Percentiles rank a stretch among this genome's conserved stretches.
These are phyloP conservation scores for Salix viminalis DNA, from an alignment of 345 rosid species.

Conservation along the genomic window DNA sequence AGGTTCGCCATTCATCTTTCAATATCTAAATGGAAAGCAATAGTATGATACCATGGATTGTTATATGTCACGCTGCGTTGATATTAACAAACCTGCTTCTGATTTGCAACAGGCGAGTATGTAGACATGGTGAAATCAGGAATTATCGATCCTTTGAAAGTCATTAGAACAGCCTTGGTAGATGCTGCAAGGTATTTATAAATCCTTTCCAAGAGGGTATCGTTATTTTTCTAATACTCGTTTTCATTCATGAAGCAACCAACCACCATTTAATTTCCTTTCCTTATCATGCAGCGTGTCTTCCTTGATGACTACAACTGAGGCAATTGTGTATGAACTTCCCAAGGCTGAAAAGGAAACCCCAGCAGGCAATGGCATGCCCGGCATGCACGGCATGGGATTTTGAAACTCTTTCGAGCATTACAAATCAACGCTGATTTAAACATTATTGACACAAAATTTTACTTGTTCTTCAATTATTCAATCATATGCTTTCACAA, in stretches of 20 bases:
- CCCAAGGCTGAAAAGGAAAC: conserved; percentile 73
- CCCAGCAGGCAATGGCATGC: conserved; percentile 48
- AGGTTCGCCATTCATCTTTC: conserved; percentile 18
- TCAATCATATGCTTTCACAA: not conserved
- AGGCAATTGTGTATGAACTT: conserved; percentile 76
- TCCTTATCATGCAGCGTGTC: conserved; percentile 51
- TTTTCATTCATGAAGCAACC: not conserved
- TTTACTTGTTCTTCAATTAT: not conserved
- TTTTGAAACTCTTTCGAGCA: conserved; percentile 31
- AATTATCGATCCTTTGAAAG: conserved; percentile 86
- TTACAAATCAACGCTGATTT: not conserved
- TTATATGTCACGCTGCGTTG: not conserved
- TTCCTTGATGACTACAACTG: conserved; percentile 86
- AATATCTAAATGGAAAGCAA: not conserved
- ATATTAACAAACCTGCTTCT: not conserved
- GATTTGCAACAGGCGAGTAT: conserved; percentile 54
- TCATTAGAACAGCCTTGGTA: conserved; percentile 88
- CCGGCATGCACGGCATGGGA: conserved; percentile 67
- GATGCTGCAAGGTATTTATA: conserved; percentile 81
- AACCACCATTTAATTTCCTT: not conserved
- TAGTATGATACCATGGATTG: not conserved
- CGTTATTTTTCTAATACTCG: not conserved
- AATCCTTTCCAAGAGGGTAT: not conserved
- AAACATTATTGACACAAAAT: not conserved
- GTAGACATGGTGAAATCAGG: conserved; percentile 93